These are phyloP conservation scores for Kluyveromyces sp. DNA, from an alignment of 1,139 yeast genomes.

Conservation along the genomic window DNA sequence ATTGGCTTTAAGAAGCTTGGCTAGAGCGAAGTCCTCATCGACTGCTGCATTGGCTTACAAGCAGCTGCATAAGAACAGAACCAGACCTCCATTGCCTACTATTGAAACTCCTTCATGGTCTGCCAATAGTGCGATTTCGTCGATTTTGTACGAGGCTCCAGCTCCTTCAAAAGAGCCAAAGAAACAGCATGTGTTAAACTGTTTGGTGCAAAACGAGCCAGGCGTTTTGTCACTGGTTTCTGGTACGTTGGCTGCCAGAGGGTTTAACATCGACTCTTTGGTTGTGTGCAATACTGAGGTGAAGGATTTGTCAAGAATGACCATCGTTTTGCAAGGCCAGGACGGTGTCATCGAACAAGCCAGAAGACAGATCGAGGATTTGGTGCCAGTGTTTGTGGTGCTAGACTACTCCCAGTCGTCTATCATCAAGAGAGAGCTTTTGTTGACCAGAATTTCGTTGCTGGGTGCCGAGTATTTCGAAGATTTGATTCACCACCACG, in stretches of 20 bases:
- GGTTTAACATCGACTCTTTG: slow-evolving; percentile 93
- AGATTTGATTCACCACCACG: slow-evolving; percentile 85
- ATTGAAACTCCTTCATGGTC: slow-evolving; percentile 93
- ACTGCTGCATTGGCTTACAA: slow-evolving; percentile 96
- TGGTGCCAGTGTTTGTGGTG: slow-evolving; percentile 97
- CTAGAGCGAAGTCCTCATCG: slow-evolving; percentile 41
- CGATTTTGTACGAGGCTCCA: slow-evolving; percentile 92
- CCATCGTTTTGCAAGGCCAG: slow-evolving; percentile 88
- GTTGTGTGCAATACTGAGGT: slow-evolving; percentile 97
- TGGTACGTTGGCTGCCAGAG: slow-evolving; percentile 95
- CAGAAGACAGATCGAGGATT: slow-evolving; percentile 94
- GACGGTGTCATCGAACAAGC: slow-evolving; percentile 98
- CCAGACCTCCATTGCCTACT: slow-evolving; percentile 90
- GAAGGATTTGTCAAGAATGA: slow-evolving; percentile 91
- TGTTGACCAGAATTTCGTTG: slow-evolving; percentile 84
- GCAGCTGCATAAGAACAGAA: slow-evolving; percentile 76
- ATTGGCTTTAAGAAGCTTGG: slow-evolving; percentile 4
- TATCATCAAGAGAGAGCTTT: slow-evolving; percentile 82
- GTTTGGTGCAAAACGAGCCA: slow-evolving; percentile 97
- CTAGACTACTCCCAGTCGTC: slow-evolving; percentile 88
- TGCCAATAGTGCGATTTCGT: slow-evolving; percentile 90
- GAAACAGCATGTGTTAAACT: slow-evolving; percentile 85
- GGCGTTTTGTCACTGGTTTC: slow-evolving; percentile 93
- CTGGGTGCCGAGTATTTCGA: slow-evolving; percentile 97
- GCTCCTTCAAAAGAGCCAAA: slow-evolving; percentile 56